Evolutionary conservation across 257 asterid genomes (phyloP).

Genomic region (Scutellaria baicalensis): DNA sequence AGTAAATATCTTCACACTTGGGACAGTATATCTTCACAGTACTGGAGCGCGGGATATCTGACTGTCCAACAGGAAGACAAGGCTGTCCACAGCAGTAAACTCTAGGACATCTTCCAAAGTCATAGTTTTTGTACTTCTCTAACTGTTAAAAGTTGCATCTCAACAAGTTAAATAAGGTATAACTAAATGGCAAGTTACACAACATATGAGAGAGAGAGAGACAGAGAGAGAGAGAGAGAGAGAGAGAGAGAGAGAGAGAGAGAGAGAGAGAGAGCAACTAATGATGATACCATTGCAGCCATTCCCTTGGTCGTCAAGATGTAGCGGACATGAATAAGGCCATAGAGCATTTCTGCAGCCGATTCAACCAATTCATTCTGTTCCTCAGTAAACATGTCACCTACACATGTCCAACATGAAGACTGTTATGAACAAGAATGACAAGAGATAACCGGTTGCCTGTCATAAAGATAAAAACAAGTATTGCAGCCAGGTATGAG

Average conservation of each 20-base stretch:
- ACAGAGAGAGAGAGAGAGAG: not conserved
- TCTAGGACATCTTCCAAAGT: constrained; percentile 85
- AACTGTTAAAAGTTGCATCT: constrained; percentile 36
- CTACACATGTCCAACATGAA: constrained; percentile 27
- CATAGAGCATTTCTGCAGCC: constrained; percentile 98
- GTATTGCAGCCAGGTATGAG: not conserved
- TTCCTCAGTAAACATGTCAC: constrained; percentile 92
- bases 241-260: not conserved
- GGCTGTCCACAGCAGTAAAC: constrained; percentile 88
- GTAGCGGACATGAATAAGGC: constrained; percentile 85
- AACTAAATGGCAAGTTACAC: not conserved
- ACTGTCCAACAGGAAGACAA: constrained; percentile 88
- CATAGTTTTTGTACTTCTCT: constrained; percentile 84
- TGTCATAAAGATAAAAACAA: not conserved
- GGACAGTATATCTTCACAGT: constrained; percentile 85
- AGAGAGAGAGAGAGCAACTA: not conserved
- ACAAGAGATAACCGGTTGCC: not conserved
- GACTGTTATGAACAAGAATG: constrained; percentile 7
- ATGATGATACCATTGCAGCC: constrained; percentile 75
- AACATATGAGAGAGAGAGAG: not conserved
- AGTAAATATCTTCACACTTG: constrained; percentile 79
- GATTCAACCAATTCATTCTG: constrained; percentile 95
- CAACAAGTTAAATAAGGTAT: constrained; percentile 4
- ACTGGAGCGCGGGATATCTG: constrained; percentile 86
- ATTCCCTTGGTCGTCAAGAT: constrained; percentile 89